These are phyloP conservation scores for Ramaria rubella DNA, from an alignment of 768 basidiomycete species.

Conservation along the genomic window DNA sequence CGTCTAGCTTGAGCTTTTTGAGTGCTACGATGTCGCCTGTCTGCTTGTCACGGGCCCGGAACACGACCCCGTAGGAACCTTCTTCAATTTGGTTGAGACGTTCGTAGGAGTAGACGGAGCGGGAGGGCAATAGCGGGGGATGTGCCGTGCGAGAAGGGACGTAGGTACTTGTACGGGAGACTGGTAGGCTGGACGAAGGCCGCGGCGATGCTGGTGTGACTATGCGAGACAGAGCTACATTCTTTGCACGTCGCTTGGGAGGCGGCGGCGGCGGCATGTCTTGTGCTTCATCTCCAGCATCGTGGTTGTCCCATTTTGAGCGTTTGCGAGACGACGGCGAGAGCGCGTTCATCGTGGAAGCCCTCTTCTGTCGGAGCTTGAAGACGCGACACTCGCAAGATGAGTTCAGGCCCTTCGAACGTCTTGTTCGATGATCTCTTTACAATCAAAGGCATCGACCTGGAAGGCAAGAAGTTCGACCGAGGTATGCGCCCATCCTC, in stretches of 20 bases:
- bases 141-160: slow-evolving; percentile 73
- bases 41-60: slow-evolving; percentile 90
- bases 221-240: slow-evolving; percentile 22
- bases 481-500: slow-evolving; percentile 56
- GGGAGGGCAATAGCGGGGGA: slow-evolving; percentile 76
- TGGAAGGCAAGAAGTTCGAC: slow-evolving; percentile 96
- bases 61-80: slow-evolving; percentile 96
- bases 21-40: slow-evolving; percentile 94
- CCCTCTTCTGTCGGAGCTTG: slow-evolving; percentile 33
- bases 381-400: slow-evolving; percentile 34
- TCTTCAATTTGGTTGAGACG: slow-evolving; percentile 97
- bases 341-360: slow-evolving; percentile 16
- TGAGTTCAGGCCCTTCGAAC: slow-evolving; percentile 57
- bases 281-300: slow-evolving; percentile 36
- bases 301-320: slow-evolving; percentile 65
- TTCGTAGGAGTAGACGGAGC: slow-evolving; percentile 92
- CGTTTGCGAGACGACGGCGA: slow-evolving; percentile 62
- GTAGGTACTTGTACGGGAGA: slow-evolving; percentile 41
- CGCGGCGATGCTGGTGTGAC: background rate
- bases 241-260: slow-evolving; percentile 51
- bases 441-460: slow-evolving; percentile 74
- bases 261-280: slow-evolving; percentile 33
- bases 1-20: slow-evolving; percentile 96
- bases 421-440: slow-evolving; percentile 95
- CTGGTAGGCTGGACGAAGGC: background rate